phyloP scores from a whole-genome alignment of 805 yeast genomes.

The Brettanomyces bruxellensis region DNA sequence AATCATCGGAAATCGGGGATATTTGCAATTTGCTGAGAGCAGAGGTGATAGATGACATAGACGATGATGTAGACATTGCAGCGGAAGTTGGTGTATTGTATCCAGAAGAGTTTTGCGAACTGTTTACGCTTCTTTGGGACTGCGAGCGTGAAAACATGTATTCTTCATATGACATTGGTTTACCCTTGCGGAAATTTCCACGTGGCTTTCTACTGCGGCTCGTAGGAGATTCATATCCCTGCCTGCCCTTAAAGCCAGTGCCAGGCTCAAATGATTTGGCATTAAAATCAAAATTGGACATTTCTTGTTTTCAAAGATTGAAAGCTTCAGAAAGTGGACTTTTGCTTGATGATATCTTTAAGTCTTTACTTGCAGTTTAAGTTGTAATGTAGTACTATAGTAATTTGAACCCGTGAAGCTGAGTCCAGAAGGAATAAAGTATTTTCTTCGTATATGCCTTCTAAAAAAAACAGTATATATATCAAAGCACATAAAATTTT shows the following conservation, averaged over 20 bases:
- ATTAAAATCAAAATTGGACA: constrained; percentile 28
- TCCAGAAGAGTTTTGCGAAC: constrained; percentile 3
- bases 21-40: constrained; percentile 58
- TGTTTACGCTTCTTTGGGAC: constrained; percentile 13
- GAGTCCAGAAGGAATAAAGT: too few relatives aligned
- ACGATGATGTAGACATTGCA: constrained; percentile 25
- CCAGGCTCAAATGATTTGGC: constrained; percentile 25
- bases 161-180: constrained; percentile 38
- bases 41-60: constrained; percentile 62
- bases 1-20: constrained; percentile 56
- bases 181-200: constrained; percentile 9
- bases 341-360: not conserved
- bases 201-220: constrained; percentile 9
- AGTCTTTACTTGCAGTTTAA: too few relatives aligned
- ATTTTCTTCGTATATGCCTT: not conserved
- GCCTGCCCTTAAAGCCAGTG: constrained; percentile 7
- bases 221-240: constrained; percentile 5
- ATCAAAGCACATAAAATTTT: not conserved
- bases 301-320: not conserved
- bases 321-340: not conserved
- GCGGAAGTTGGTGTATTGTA: constrained; percentile 18
- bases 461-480: not conserved
- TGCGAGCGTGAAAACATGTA: constrained; percentile 34
- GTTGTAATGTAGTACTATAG: not conserved
- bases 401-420: too few relatives aligned